Evolutionary conservation across 2,329 filamentous ascomycete species (phyloP).

Genomic region (Cytospora leucostoma): DNA sequence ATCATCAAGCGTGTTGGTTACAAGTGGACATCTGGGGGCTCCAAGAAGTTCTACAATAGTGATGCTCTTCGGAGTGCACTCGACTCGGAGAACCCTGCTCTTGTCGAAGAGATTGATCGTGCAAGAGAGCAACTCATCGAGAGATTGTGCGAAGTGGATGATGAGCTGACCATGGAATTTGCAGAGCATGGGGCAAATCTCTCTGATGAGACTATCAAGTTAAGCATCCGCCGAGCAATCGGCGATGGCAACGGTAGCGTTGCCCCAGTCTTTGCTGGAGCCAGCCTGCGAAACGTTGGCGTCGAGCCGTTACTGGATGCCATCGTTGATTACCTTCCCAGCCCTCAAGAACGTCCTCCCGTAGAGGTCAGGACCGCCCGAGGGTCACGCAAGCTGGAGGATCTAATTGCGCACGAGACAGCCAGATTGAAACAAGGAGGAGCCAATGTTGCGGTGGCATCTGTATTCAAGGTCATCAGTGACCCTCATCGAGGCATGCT

Average conservation of each 20-base stretch:
- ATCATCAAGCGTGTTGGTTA: constrained; percentile 74
- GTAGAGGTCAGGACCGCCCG: constrained; percentile 71
- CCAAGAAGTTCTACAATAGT: constrained; percentile 35
- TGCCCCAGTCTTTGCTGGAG: constrained; percentile 86
- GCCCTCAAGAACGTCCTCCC: constrained; percentile 76
- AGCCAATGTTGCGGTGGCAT: constrained; percentile 52
- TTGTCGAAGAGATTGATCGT: constrained; percentile 67
- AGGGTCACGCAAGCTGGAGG: constrained; percentile 49
- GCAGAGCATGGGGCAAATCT: constrained; percentile 78
- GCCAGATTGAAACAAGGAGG: constrained; percentile 39
- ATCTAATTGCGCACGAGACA: constrained; percentile 41
- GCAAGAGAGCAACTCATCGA: constrained; percentile 81
- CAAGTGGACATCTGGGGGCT: constrained; percentile 60
- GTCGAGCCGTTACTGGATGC: constrained; percentile 90
- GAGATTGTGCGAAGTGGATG: constrained; percentile 84
- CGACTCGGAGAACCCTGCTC: constrained; percentile 56
- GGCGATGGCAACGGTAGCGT: constrained; percentile 68
- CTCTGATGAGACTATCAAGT: constrained; percentile 64
- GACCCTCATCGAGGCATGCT: constrained; percentile 83
- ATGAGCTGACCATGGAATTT: constrained; percentile 81
- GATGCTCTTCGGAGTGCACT: constrained; percentile 38
- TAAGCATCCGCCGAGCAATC: constrained; percentile 73
- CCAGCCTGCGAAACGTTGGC: constrained; percentile 91
- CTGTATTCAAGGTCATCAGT: constrained; percentile 93
- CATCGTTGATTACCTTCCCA: constrained; percentile 83